Evolutionary conservation across 805 yeast genomes (phyloP).

Genomic region (Wickerhamomyces tratensis): DNA sequence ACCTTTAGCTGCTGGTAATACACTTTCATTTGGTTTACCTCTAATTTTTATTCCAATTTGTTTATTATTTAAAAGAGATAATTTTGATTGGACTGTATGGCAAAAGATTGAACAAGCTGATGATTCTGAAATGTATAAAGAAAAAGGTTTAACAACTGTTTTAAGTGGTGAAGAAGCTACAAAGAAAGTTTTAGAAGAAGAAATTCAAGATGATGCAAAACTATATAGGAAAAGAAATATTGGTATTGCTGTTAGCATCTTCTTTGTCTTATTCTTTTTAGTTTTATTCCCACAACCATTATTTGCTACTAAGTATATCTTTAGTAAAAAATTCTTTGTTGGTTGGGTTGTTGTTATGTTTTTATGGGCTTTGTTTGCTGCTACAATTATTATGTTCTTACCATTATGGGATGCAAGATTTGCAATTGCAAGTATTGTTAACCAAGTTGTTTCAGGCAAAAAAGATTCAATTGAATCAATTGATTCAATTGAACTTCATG

Average conservation of each 20-base stretch:
- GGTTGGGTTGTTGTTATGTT: slow-evolving; percentile 84
- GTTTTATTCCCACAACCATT: slow-evolving; percentile 92
- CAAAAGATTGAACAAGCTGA: slow-evolving; percentile 51
- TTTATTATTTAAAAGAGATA: slow-evolving; percentile 57
- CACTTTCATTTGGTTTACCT: slow-evolving; percentile 46
- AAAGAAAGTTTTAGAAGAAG: slow-evolving; percentile 2
- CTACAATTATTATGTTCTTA: slow-evolving; percentile 50
- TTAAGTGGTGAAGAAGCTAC: not conserved
- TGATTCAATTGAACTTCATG: too few relatives aligned
- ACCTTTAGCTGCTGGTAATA: slow-evolving; percentile 13
- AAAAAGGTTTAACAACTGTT: slow-evolving; percentile 20
- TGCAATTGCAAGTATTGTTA: slow-evolving; percentile 19
- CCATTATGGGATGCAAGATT: slow-evolving; percentile 61
- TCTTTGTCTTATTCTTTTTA: slow-evolving; percentile 53
- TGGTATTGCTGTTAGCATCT: slow-evolving; percentile 23
- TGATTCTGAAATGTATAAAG: slow-evolving; percentile 47
- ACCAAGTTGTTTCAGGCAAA: not conserved
- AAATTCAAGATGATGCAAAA: not conserved
- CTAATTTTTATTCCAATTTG: slow-evolving; percentile 51
- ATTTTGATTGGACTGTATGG: slow-evolving; percentile 59
- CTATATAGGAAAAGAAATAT: not conserved
- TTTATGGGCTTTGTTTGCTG: slow-evolving; percentile 70
- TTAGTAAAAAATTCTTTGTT: slow-evolving; percentile 68
- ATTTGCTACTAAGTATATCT: slow-evolving; percentile 74
- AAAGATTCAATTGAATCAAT: too few relatives aligned